These are phyloP conservation scores for Cicer cuneatum DNA, from an alignment of 306 rosid genomes.

Conservation along the genomic window DNA sequence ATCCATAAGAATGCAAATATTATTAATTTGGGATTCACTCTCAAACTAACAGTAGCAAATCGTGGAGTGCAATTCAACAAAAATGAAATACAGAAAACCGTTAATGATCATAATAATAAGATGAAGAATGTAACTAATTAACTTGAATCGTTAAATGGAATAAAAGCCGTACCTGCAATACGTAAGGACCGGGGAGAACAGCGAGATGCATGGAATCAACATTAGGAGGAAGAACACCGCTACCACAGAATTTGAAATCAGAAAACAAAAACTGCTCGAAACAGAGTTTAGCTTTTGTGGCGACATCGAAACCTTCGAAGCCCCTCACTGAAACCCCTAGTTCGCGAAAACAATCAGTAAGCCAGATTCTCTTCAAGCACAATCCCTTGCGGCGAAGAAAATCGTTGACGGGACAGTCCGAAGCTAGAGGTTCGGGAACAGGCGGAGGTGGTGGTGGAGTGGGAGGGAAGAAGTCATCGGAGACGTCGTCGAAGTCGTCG, in stretches of 20 bases:
- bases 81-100: neutral
- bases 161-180: conserved; percentile 65
- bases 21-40: neutral
- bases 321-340: conserved; percentile 54
- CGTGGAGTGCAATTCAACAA: neutral
- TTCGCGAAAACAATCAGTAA: conserved; percentile 55
- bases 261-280: conserved; percentile 74
- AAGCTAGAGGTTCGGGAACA: conserved; percentile 1
- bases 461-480: conserved; percentile 61
- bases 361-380: conserved; percentile 66
- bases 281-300: conserved; percentile 68
- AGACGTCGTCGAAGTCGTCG: conserved; percentile 67
- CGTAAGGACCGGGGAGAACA: conserved; percentile 81
- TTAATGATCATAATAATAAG: neutral
- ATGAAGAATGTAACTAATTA: neutral
- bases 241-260: conserved; percentile 71
- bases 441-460: conserved; percentile 40
- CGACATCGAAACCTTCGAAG: conserved; percentile 55
- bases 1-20: neutral
- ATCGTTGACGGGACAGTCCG: conserved; percentile 60
- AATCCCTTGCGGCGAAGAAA: conserved; percentile 66
- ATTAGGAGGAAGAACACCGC: conserved; percentile 70
- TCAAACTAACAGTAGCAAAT: neutral
- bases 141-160: neutral
- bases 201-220: conserved; percentile 73